phyloP scores from a whole-genome alignment of 1,284 basidiomycete species.

The Cryptococcus deneoformans region DNA sequence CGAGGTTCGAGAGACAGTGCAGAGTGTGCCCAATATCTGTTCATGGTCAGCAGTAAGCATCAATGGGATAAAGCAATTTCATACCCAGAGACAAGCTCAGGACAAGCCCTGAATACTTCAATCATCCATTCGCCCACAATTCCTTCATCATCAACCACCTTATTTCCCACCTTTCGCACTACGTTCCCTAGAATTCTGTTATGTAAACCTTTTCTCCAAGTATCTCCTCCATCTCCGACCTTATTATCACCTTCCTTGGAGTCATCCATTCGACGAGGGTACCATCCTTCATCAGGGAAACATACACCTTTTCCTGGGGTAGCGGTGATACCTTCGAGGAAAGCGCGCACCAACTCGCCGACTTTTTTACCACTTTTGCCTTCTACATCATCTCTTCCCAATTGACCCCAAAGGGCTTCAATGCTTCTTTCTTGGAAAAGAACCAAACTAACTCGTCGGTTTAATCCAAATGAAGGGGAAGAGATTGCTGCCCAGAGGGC shows the following conservation, averaged over 20 bases:
- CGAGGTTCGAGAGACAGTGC: slow-evolving; percentile 79
- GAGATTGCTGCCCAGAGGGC: slow-evolving; percentile 44
- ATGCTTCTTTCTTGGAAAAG: slow-evolving; percentile 56
- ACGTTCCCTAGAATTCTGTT: slow-evolving; percentile 82
- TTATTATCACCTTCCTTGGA: too few species aligned
- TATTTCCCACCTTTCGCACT: slow-evolving; percentile 60
- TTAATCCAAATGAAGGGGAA: slow-evolving; percentile 23
- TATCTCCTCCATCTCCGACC: slow-evolving; percentile 27
- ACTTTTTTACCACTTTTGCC: slow-evolving; percentile 52
- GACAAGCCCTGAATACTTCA: slow-evolving; percentile 73
- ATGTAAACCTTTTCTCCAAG: slow-evolving; percentile 58
- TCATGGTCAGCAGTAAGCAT: slow-evolving; percentile 8
- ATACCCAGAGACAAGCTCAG: slow-evolving; percentile 77
- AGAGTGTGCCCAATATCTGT: slow-evolving; percentile 71
- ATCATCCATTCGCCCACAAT: slow-evolving; percentile 75
- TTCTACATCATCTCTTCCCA: slow-evolving; percentile 69
- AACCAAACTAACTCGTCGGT: slow-evolving; percentile 37
- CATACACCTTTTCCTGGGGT: slow-evolving; percentile 80
- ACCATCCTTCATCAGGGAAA: slow-evolving; percentile 89
- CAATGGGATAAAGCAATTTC: slow-evolving; percentile 31
- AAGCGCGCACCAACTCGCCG: slow-evolving; percentile 73
- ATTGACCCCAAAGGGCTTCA: slow-evolving; percentile 70
- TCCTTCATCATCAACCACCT: slow-evolving; percentile 78
- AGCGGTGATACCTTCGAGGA: slow-evolving; percentile 81
- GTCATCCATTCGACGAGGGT: slow-evolving; percentile 58